A percentile compares a stretch with the other conserved stretches of the same genome.
These are phyloP conservation scores for Leucocoprinus birnbaumii DNA, from an alignment of 768 basidiomycete species.

Conservation along the genomic window DNA sequence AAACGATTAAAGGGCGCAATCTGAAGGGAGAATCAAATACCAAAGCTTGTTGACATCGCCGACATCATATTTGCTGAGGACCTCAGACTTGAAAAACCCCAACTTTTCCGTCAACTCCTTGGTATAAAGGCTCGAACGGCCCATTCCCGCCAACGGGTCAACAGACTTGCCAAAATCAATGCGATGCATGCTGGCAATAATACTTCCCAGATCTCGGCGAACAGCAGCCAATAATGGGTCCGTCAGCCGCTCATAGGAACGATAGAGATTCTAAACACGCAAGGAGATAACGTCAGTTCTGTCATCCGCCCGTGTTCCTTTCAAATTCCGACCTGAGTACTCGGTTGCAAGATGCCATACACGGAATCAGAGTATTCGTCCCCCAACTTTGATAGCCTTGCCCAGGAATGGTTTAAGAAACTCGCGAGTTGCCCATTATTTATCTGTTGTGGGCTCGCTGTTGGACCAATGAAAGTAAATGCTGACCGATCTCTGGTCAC, in stretches of 20 bases:
- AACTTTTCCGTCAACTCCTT: slow-evolving; percentile 90
- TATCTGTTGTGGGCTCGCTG: slow-evolving; percentile 75
- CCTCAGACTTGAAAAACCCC: slow-evolving; percentile 72
- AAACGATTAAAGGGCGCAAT: not conserved
- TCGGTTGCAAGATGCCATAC: slow-evolving; percentile 48
- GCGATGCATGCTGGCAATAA: slow-evolving; percentile 81
- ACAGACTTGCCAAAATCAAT: slow-evolving; percentile 74
- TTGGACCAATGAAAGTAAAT: slow-evolving; percentile 68
- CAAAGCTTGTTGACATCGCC: slow-evolving; percentile 74
- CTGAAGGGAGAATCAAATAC: slow-evolving; percentile 35
- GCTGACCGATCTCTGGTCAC: slow-evolving; percentile 76
- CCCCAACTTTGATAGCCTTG: slow-evolving; percentile 59
- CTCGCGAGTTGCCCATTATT: slow-evolving; percentile 77
- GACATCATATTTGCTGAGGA: slow-evolving; percentile 67
- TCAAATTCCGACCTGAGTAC: slow-evolving; percentile 49
- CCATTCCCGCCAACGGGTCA: slow-evolving; percentile 63
- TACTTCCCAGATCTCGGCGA: slow-evolving; percentile 75
- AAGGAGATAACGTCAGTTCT: not conserved
- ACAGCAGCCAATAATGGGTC: slow-evolving; percentile 67
- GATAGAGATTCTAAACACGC: slow-evolving; percentile 42
- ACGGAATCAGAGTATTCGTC: slow-evolving; percentile 67
- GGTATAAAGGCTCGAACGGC: slow-evolving; percentile 82
- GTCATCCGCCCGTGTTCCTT: not conserved
- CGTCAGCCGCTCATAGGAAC: slow-evolving; percentile 51
- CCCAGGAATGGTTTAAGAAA: slow-evolving; percentile 77